phyloP scores from a whole-genome alignment of 257 asterid genomes.

The Leonotis leonurus region DNA sequence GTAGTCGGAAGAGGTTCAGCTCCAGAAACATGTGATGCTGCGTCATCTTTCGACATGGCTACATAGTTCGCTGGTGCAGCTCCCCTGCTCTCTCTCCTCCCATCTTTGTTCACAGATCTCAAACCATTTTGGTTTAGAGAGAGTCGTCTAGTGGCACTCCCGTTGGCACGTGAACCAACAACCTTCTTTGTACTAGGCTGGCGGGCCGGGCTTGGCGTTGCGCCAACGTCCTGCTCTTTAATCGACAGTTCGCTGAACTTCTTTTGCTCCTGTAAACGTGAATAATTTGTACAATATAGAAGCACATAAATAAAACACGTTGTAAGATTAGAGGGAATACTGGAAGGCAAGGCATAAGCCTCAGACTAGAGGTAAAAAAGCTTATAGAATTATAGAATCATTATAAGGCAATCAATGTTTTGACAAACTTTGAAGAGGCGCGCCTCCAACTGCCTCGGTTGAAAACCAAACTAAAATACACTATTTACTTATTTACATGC shows the following conservation, averaged over 20 bases:
- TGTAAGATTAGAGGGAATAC: no score
- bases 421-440: no score
- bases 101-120: conserved; percentile 64
- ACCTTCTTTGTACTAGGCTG: conserved; percentile 62
- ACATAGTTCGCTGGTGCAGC: conserved; percentile 72
- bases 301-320: no score
- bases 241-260: conserved; percentile 61
- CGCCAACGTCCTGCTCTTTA: conserved; percentile 66
- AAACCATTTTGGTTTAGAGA: conserved; percentile 86
- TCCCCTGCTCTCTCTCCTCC: conserved; percentile 61
- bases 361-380: no score
- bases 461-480: no score
- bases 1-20: conserved; percentile 32
- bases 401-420: no score
- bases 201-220: conserved; percentile 94
- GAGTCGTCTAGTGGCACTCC: conserved; percentile 56
- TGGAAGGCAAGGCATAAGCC: no score
- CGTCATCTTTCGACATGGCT: conserved; percentile 62
- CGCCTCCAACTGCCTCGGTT: no score
- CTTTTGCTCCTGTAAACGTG: conserved; percentile 58
- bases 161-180: conserved; percentile 62
- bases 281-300: no score
- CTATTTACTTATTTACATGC: no score
- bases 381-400: no score
- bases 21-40: conserved; percentile 32